Evolutionary conservation across 2,329 filamentous ascomycete species (phyloP), one percentile per base, ranked within the genome.

Genomic region (Fusarium scirpi): DNA sequence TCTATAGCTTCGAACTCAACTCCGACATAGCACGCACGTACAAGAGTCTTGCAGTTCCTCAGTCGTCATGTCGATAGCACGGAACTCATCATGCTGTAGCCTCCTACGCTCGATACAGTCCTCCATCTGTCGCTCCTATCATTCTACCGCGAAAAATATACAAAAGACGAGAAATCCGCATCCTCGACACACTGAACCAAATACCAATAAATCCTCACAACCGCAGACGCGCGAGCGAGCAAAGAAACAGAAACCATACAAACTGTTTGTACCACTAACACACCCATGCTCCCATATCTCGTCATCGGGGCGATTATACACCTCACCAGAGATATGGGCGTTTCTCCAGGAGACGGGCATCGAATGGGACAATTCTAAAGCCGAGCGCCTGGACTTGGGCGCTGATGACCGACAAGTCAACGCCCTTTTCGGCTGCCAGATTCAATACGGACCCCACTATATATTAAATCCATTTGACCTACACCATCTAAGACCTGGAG

Each of bases 401-500:
- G 5, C 24, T 8, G 62, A 71, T 13, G 43, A 67, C 7, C 15
- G 18, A 11, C 67, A 77, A 7, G 25, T 54, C 12, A 54, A 57
- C 6, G 45, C 66, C 9, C 34, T 53, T 3, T 78, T 77, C 52
- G 56, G 65, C 30, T 69, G 76, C 52, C 67, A 56, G 4, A 41
- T 80, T 10, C 70, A 68, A 20, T 78, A 76, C 52, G 75, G 70
- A 22, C 60, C 74, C 12, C 54, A 61, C 11, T 77, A 82, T 65
- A 67, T 79, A 57, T 66, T 82, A 48, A 73, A 78, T 30, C 76
- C 77, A 6, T 76, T 76, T 59, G 75, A 82, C 56, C 66, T 79
- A 16, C 69, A 69, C 8, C 80, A 74, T 58, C 74, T 83, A 22
- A 75, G 76, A 8, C 75, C 77, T 2, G 72, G 73, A 12, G 78